A percentile compares a stretch with the other conserved stretches of the same genome.
phyloP scores from a whole-genome alignment of 345 rosid genomes.

The Citropsis articulata region DNA sequence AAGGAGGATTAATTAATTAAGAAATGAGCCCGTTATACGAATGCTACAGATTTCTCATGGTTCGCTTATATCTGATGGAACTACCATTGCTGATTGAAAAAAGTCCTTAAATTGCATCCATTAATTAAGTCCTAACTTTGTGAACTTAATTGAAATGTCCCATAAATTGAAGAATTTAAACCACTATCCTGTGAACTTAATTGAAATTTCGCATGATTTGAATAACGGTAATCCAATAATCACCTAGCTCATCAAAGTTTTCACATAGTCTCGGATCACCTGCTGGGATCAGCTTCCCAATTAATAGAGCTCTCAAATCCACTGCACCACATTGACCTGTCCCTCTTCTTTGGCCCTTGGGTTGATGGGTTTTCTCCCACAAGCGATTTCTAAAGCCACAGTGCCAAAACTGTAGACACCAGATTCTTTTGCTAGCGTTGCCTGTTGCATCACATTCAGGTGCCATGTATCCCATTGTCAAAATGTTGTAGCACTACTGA shows the following conservation, averaged over 20 bases:
- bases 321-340: neutral
- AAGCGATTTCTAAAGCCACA: conserved; percentile 29
- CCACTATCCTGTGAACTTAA: too few species aligned
- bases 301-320: conserved; percentile 16
- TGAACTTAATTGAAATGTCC: too few species aligned
- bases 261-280: neutral
- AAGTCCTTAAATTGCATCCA: too few species aligned
- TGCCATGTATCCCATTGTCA: conserved; percentile 20
- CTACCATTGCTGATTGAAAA: too few species aligned
- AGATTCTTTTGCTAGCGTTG: conserved; percentile 27
- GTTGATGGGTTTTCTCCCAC: conserved; percentile 15
- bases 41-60: too few species aligned
- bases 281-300: neutral
- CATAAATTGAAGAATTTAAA: too few species aligned
- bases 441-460: conserved; percentile 15
- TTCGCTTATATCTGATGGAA: too few species aligned
- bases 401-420: conserved; percentile 35
- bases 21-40: too few species aligned
- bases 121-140: too few species aligned
- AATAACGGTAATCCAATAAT: neutral
- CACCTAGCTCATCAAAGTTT: neutral
- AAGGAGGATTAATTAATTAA: too few species aligned
- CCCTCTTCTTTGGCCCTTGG: neutral
- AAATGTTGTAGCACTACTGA: neutral
- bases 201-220: too few species aligned